Evolutionary conservation across 2,329 filamentous ascomycete species (phyloP).

Genomic region (Albifimbria verrucaria): DNA sequence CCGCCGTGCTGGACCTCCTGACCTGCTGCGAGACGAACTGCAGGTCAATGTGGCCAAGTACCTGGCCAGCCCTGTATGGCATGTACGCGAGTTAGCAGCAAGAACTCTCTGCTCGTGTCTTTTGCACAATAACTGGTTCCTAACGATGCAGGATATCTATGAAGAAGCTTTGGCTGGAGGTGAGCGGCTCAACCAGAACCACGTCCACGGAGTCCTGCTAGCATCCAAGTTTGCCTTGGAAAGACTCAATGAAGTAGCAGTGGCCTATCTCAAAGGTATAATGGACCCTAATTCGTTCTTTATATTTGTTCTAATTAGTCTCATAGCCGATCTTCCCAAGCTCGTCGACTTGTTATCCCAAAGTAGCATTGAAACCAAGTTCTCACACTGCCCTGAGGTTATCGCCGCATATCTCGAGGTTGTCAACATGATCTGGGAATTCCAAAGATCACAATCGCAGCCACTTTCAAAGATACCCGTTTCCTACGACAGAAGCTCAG

Average conservation of each 20-base stretch:
- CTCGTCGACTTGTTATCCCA: constrained; percentile 26
- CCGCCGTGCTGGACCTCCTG: constrained; percentile 66
- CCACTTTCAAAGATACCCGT: constrained; percentile 15
- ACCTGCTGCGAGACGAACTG: constrained; percentile 51
- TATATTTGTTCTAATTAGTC: not conserved
- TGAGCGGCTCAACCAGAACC: constrained; percentile 41
- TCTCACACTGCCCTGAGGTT: constrained; percentile 35
- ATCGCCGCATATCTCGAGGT: constrained; percentile 44
- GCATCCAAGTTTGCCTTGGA: constrained; percentile 55
- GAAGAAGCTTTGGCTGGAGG: constrained; percentile 19
- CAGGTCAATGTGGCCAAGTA: constrained; percentile 58
- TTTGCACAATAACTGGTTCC: constrained; percentile 47
- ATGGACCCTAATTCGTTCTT: constrained; percentile 2
- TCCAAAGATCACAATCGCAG: constrained; percentile 19
- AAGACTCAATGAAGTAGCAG: constrained; percentile 45
- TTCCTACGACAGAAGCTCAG: constrained; percentile 3
- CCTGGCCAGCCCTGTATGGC: constrained; percentile 70
- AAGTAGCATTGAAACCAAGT: constrained; percentile 18
- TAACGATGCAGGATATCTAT: constrained; percentile 35
- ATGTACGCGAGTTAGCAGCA: constrained; percentile 77
- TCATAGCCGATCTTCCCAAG: constrained; percentile 25
- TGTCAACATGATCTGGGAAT: constrained; percentile 36
- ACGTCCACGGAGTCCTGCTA: constrained; percentile 56
- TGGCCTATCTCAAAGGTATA: constrained; percentile 40
- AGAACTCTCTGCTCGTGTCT: constrained; percentile 66